Percentiles rank a stretch among this genome's conserved stretches.
Conservation (phyloP, 495 filamentous ascomycete species). For the Pyrenula massariospora region DNA sequence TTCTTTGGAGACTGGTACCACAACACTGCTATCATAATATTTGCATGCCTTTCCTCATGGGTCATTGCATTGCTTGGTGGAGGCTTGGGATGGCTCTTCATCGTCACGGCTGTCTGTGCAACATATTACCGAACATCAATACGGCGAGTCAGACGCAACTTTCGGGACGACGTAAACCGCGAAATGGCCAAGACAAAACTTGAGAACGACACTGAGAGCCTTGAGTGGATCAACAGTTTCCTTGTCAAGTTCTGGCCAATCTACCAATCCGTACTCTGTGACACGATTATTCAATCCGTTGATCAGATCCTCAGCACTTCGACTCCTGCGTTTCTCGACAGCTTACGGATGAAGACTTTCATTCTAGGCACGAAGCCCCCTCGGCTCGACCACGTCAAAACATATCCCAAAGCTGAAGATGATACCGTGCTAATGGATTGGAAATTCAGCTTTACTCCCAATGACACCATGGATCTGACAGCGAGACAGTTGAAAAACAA, state of each 20-base stretch:
- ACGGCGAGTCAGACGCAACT: conserved; percentile 87
- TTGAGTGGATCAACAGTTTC: conserved; percentile 99
- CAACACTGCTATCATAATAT: conserved; percentile 83
- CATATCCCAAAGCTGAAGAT: conserved; percentile 90
- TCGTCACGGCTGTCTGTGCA: conserved; percentile 81
- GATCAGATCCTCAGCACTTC: conserved; percentile 89
- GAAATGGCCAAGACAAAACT: conserved; percentile 82
- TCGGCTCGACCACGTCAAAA: conserved; percentile 92
- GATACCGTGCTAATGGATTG: conserved; percentile 98
- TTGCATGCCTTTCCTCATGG: conserved; percentile 88
- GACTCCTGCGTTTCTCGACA: conserved; percentile 88
- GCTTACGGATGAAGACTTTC: conserved; percentile 81
- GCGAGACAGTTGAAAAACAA: conserved; percentile 82
- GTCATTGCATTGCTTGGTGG: conserved; percentile 78
- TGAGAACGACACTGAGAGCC: conserved; percentile 83
- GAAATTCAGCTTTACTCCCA: conserved; percentile 98
- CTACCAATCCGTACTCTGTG: conserved; percentile 83
- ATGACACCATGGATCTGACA: conserved; percentile 86
- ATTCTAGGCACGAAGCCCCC: conserved; percentile 90
- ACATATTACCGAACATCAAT: conserved; percentile 97
- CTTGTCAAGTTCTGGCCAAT: conserved; percentile 99
- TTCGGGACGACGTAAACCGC: conserved; percentile 86
- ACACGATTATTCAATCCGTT: conserved; percentile 83
- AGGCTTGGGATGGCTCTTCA: conserved; percentile 83
- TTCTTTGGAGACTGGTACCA: conserved; percentile 99